Evolutionary conservation across 148 eudicot species (phyloP).

Genomic region (Selenicereus undatus): DNA sequence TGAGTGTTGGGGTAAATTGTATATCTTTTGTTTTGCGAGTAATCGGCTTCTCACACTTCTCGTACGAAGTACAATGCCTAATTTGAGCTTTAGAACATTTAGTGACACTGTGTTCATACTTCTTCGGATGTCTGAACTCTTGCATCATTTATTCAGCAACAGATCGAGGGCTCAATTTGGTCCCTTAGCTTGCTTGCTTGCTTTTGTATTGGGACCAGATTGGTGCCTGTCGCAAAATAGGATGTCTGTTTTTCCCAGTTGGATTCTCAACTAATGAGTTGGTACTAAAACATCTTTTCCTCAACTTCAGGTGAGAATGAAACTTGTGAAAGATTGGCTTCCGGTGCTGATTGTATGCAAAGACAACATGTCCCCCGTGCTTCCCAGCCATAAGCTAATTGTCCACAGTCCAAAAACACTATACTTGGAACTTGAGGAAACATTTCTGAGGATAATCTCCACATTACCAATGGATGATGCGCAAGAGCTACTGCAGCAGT

Average conservation of each 20-base stretch:
- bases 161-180: too few relatives aligned
- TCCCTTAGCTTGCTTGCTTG: too few relatives aligned
- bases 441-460: slow-evolving; percentile 69
- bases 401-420: slow-evolving; percentile 49
- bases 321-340: slow-evolving; percentile 83
- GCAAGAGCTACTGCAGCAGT: slow-evolving; percentile 72
- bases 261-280: too few relatives aligned
- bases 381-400: slow-evolving; percentile 41
- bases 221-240: too few relatives aligned
- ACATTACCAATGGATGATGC: slow-evolving; percentile 74
- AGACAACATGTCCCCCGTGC: slow-evolving; percentile 50
- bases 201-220: too few relatives aligned
- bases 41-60: slow-evolving; percentile 43
- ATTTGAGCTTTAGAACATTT: too few relatives aligned
- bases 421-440: slow-evolving; percentile 65
- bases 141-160: too few relatives aligned
- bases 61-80: not conserved
- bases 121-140: too few relatives aligned
- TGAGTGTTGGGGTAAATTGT: not conserved
- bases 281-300: not conserved
- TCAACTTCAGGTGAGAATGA: slow-evolving; percentile 69
- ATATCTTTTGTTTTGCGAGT: not conserved
- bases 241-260: too few relatives aligned
- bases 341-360: slow-evolving; percentile 81
- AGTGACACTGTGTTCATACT: too few relatives aligned